phyloP scores from a whole-genome alignment of 2,329 filamentous ascomycete species.

The Talaromyces albobiverticillius region DNA sequence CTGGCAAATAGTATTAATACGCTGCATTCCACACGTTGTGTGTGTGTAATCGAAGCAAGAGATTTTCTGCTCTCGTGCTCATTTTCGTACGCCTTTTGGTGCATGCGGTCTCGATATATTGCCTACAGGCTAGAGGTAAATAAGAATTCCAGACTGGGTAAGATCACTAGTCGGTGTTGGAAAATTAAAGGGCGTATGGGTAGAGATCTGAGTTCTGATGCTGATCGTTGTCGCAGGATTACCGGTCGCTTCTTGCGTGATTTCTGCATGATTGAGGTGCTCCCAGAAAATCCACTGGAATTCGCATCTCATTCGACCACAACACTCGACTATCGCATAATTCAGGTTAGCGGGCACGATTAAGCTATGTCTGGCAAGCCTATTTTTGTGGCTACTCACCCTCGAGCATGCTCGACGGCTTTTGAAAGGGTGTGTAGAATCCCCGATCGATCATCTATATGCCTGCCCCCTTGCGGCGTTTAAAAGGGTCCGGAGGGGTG shows the following conservation, averaged over 20 bases:
- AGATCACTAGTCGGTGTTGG: background rate
- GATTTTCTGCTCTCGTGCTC: background rate
- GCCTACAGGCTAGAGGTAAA: background rate
- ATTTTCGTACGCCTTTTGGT: too few relatives aligned
- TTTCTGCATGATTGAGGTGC: slow-evolving; percentile 9
- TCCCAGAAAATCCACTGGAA: background rate
- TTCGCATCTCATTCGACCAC: slow-evolving; percentile 2
- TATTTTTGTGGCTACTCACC: slow-evolving; percentile 92
- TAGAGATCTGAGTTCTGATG: background rate
- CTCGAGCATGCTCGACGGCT: slow-evolving; percentile 90
- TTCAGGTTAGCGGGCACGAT: background rate
- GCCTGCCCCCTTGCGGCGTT: slow-evolving; percentile 1
- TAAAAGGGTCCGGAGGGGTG: background rate
- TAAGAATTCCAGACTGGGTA: background rate
- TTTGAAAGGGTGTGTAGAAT: slow-evolving; percentile 90
- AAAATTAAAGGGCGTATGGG: background rate
- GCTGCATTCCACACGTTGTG: background rate
- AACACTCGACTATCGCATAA: background rate
- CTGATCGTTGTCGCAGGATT: slow-evolving; percentile 2
- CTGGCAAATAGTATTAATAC: slow-evolving; percentile 7
- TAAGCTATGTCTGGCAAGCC: slow-evolving; percentile 69
- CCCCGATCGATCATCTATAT: background rate
- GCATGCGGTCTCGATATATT: background rate
- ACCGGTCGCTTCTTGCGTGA: slow-evolving; percentile 11
- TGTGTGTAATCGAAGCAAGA: background rate